Evolutionary conservation across 352 stramenopile genomes (phyloP).

Genomic region (Globisporangium cylindrosporum): DNA sequence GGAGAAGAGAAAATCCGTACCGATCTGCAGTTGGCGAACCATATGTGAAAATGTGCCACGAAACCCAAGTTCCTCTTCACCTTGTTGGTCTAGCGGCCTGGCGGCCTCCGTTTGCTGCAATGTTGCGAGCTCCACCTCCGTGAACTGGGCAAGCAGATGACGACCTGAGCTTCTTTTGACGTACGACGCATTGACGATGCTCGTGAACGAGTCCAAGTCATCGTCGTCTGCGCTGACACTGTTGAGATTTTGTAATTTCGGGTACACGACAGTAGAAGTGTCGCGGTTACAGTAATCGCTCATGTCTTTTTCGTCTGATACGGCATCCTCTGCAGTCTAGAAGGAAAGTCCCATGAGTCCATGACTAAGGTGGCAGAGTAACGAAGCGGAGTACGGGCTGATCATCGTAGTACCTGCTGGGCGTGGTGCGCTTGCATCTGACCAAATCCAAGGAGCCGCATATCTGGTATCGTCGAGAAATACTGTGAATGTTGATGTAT

Average conservation of each 20-base stretch:
- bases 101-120: constrained; percentile 6
- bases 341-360: background rate
- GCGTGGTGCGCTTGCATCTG: constrained; percentile 4
- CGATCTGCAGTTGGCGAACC: constrained; percentile 3
- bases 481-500: constrained; percentile 13
- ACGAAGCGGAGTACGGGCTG: no score
- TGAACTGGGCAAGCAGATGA: constrained; percentile 35
- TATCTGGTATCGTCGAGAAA: constrained; percentile 26
- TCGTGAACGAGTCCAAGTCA: constrained; percentile 9
- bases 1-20: background rate
- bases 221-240: background rate
- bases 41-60: background rate
- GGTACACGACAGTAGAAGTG: constrained; percentile 6
- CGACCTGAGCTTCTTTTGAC: constrained; percentile 26
- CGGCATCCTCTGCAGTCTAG: background rate
- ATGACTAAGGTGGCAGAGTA: background rate
- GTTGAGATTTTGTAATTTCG: constrained; percentile 1
- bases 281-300: background rate
- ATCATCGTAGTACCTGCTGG: constrained; percentile 7
- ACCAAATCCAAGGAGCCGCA: constrained; percentile 18
- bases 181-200: constrained; percentile 20
- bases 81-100: background rate
- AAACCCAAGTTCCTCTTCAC: background rate
- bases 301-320: background rate
- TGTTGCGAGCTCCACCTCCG: constrained; percentile 29